Percentiles rank a stretch among this genome's conserved stretches.
Evolutionary conservation across 208 protist genomes (phyloP).

Genomic region (Balamuthia mandrillaris): DNA sequence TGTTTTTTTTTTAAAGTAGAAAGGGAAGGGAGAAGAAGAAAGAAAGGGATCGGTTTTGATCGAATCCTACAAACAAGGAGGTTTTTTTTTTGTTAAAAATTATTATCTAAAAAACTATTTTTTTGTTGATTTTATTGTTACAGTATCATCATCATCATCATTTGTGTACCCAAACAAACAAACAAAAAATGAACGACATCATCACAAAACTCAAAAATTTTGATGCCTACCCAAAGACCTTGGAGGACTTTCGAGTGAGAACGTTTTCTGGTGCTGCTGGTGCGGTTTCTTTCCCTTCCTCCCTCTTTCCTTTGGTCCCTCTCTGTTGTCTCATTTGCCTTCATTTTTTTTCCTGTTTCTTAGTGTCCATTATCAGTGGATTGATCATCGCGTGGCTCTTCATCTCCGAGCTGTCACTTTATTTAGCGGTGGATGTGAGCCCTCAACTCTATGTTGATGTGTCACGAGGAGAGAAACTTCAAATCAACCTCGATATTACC

Average conservation of each 20-base stretch:
- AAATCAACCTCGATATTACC: conserved; percentile 68
- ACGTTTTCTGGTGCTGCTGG: conserved; percentile 50
- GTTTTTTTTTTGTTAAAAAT: too few species aligned
- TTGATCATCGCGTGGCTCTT: conserved; percentile 67
- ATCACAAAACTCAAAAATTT: conserved; percentile 33
- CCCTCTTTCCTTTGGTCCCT: background rate
- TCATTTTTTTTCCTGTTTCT: background rate
- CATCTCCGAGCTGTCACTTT: conserved; percentile 60
- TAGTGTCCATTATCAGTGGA: conserved; percentile 57
- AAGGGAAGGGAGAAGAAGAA: too few species aligned
- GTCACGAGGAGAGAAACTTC: conserved; percentile 57
- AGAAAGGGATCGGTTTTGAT: too few species aligned
- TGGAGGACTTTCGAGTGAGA: conserved; percentile 59
- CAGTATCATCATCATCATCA: too few species aligned
- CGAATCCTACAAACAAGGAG: too few species aligned
- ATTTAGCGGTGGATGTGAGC: conserved; percentile 55
- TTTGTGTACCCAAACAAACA: too few species aligned
- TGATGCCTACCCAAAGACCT: conserved; percentile 59
- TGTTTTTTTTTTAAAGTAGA: too few species aligned
- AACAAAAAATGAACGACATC: too few species aligned
- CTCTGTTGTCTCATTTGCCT: background rate
- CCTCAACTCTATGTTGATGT: conserved; percentile 63
- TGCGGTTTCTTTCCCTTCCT: background rate
- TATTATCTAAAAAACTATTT: too few species aligned
- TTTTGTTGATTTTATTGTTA: too few species aligned